These are phyloP conservation scores for Paraphoma chrysanthemicola DNA, from an alignment of 2,329 filamentous ascomycete species.

Conservation along the genomic window DNA sequence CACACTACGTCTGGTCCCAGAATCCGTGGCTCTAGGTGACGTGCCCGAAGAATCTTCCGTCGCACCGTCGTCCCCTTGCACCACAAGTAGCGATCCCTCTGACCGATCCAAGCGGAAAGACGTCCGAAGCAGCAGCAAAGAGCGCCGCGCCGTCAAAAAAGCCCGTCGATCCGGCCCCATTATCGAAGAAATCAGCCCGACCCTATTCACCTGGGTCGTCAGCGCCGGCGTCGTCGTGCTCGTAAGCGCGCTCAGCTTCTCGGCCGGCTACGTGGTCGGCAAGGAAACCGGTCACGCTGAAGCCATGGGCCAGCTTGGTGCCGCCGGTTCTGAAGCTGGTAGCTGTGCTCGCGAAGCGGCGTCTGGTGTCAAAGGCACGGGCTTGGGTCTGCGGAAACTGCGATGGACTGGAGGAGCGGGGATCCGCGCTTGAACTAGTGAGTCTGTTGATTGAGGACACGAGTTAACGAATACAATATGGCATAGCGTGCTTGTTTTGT, in stretches of 20 bases:
- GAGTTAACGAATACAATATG: neutral
- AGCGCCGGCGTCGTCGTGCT: slow-evolving; percentile 70
- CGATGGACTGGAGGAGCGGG: slow-evolving; percentile 39
- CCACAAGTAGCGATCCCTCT: slow-evolving; percentile 35
- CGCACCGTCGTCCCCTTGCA: slow-evolving; percentile 34
- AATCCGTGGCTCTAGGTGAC: slow-evolving; percentile 64
- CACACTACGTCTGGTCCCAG: slow-evolving; percentile 65
- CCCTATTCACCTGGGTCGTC: slow-evolving; percentile 70
- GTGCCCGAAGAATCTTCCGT: slow-evolving; percentile 36
- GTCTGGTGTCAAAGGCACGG: slow-evolving; percentile 30
- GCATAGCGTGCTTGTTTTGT: neutral
- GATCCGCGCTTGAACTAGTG: slow-evolving; percentile 17
- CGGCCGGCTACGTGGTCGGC: slow-evolving; percentile 68
- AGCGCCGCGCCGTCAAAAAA: slow-evolving; percentile 55
- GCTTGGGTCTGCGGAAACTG: slow-evolving; percentile 40
- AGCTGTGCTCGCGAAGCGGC: slow-evolving; percentile 44
- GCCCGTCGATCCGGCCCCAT: slow-evolving; percentile 43
- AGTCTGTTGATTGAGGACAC: neutral
- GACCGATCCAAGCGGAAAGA: slow-evolving; percentile 56
- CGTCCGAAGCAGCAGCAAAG: slow-evolving; percentile 52
- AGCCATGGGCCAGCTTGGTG: slow-evolving; percentile 43
- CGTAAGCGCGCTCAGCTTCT: slow-evolving; percentile 69
- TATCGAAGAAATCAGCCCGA: slow-evolving; percentile 60
- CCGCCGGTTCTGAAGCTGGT: slow-evolving; percentile 36
- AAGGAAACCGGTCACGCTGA: slow-evolving; percentile 65